Evolutionary conservation across 306 rosid genomes (phyloP), one percentile per base, ranked within the genome.

Genomic region (Purshia tridentata): DNA sequence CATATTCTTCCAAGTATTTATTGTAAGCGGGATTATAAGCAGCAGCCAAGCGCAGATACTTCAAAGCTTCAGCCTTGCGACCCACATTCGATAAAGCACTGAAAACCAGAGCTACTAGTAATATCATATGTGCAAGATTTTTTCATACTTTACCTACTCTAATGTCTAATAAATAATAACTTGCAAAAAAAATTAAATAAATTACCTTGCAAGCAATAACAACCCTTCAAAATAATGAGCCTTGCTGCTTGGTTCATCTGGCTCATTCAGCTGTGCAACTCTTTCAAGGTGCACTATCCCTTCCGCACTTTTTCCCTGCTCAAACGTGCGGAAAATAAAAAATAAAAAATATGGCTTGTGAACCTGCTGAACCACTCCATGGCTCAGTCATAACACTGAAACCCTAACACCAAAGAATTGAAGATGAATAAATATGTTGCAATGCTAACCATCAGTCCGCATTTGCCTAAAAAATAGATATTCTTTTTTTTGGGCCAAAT

Each of bases 201-300:
- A 53, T n/a, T 76, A 93, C 98, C 98, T 94, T 41, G 98, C 87
- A 59, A 91, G 83, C 69, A 89, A 67, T 63, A 94, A 56, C 82
- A 94, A 84, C 65, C 88, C 93, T 46, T 89, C 90, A 72, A 86
- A 89, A 82, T 94, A 94, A 86, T 91, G 92, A 44, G 78, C 81
- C 86, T 91, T 94, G 84, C 90, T 76, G 37, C 73, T 67, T 40
- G 89, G 84, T 67, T 94, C 95, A 72, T 88, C 87, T 0, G 98
- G 98, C 86, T 91, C 96, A 52, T 84, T 76, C 89, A 89, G 48
- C 41, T 79, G 86, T 71, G 90, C 95, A 56, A 91, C 65, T 79
- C 97, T 88, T 76, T 94, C 91, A 13, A 94, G 83, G 81, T 94
- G 97, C 55, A 19, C 84, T 14, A 83, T 79, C 16, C 95, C 94